Base-by-base conservation (phyloP, 306 rosid species). In the Echinosophora koreensis region DNA sequence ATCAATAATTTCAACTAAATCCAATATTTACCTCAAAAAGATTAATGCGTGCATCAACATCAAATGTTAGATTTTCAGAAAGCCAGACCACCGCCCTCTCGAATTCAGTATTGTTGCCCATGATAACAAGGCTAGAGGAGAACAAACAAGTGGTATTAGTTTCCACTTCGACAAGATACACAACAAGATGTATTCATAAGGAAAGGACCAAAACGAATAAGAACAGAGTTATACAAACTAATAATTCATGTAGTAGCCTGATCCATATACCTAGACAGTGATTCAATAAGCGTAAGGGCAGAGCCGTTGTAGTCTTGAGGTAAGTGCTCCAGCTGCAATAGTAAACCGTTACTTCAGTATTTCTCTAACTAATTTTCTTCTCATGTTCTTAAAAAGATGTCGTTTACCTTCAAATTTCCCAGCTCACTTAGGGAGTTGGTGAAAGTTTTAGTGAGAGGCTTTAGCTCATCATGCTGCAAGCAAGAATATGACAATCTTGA, bases 401-500 rank as follows among this genome's bases (percentile, higher is more conserved):
- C 57, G 54, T 37, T 71, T 73, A 95, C 97, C 89, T 86, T 92
- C 80, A 95, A 82, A 88, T 95, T 95, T 72, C 99, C 99, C 57
- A 95, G 89, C 87, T 95, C 97, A 44, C 93, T 86, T 16, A 95
- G 89, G 81, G 99, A 95, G 74, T 95, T 83, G 0, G 99, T 95
- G 83, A 81, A 95, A 56, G 87, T 81, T 89, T 89, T 92, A 18
- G 97, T 83, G 6, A 95, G 88, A 78, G 99, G 99, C 82, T 95
- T 95, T 52, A 92, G 85, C 84, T 95, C 99, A 79, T 95, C 99
- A 49, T 95, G 97, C 99, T 92, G 91, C 87, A 89, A 84, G 3
- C 69, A 50, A 83, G 2, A 69, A 50, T 10, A 64, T 14, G 18
- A 37, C 46, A 78, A 84, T 47, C 52, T 55, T 59, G 13, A 83